Conservation (phyloP, 106 monocot species). For the Dendrobium catenatum region DNA sequence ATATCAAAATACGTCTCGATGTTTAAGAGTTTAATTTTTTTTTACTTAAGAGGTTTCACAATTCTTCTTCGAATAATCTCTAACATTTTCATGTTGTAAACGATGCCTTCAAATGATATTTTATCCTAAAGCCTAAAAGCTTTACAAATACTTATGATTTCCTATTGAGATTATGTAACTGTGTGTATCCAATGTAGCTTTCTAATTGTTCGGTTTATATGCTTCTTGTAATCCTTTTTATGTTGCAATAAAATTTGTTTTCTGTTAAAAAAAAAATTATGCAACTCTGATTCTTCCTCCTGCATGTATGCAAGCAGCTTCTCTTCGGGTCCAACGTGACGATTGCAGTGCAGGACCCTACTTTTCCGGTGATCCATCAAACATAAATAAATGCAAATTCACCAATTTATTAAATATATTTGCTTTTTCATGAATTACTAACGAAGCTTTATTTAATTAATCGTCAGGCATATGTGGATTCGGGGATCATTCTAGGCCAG, state of each 20-base stretch:
- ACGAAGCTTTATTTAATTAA: too few relatives aligned
- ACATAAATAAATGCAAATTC: not conserved
- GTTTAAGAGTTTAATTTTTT: too few relatives aligned
- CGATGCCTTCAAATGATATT: not conserved
- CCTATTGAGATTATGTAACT: not conserved
- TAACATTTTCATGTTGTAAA: too few relatives aligned
- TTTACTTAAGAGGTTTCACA: too few relatives aligned
- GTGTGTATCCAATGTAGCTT: too few relatives aligned
- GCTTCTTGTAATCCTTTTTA: too few relatives aligned
- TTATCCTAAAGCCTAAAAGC: not conserved
- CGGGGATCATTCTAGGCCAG: constrained; percentile 53
- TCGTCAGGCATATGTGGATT: constrained; percentile 55
- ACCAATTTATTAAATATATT: not conserved
- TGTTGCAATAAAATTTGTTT: too few relatives aligned
- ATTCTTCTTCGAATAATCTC: not conserved
- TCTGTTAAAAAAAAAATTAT: too few relatives aligned
- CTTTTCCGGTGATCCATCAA: constrained; percentile 59
- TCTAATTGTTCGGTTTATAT: too few relatives aligned
- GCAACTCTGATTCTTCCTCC: not conserved
- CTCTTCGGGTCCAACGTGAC: constrained; percentile 68
- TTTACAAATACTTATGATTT: too few relatives aligned
- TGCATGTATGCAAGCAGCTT: constrained; percentile 23
- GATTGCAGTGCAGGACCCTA: constrained; percentile 84
- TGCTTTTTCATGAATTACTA: not conserved
- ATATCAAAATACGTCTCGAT: too few relatives aligned